Conservation (phyloP, 2,329 filamentous ascomycete species). For the Elsinoe fawcettii region DNA sequence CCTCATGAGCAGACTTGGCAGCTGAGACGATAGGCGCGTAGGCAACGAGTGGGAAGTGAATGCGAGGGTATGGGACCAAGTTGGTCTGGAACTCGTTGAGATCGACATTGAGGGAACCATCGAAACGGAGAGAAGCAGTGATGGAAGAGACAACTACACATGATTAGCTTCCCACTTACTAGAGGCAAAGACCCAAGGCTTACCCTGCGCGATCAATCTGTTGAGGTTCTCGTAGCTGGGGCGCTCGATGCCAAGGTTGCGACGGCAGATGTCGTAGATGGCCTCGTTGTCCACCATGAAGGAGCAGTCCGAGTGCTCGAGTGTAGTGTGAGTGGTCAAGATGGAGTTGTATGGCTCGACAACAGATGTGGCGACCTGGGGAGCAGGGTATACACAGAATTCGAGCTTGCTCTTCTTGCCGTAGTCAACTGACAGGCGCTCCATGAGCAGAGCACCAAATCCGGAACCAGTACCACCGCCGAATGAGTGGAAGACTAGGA, state of each 20-base stretch:
- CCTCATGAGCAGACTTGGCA: constrained; percentile 92
- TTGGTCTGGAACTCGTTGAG: constrained; percentile 99
- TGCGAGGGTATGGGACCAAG: constrained; percentile 95
- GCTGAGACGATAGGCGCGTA: constrained; percentile 92
- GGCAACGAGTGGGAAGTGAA: constrained; percentile 97
- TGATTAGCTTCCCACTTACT: background rate
- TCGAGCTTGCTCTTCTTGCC: constrained; percentile 99
- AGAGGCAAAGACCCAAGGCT: constrained; percentile 19
- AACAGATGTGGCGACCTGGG: constrained; percentile 92
- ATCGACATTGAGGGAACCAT: constrained; percentile 97
- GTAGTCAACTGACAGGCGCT: constrained; percentile 97
- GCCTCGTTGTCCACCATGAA: constrained; percentile 99
- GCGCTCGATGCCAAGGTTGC: constrained; percentile 93
- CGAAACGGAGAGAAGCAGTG: constrained; percentile 95
- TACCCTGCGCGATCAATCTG: constrained; percentile 94
- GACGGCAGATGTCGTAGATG: constrained; percentile 98
- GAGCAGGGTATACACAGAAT: constrained; percentile 98
- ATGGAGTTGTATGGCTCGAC: constrained; percentile 99
- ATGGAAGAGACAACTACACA: constrained; percentile 85
- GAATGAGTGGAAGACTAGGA: constrained; percentile 99
- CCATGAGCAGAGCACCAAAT: constrained; percentile 97
- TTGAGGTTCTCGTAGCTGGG: constrained; percentile 99
- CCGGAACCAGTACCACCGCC: constrained; percentile 98
- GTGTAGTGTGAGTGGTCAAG: constrained; percentile 95
- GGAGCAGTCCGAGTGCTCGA: constrained; percentile 98